Percentiles rank a stretch among this genome's conserved stretches.
These are phyloP conservation scores for Orobanche coerulescens DNA, from an alignment of 257 asterid species.

Conservation along the genomic window DNA sequence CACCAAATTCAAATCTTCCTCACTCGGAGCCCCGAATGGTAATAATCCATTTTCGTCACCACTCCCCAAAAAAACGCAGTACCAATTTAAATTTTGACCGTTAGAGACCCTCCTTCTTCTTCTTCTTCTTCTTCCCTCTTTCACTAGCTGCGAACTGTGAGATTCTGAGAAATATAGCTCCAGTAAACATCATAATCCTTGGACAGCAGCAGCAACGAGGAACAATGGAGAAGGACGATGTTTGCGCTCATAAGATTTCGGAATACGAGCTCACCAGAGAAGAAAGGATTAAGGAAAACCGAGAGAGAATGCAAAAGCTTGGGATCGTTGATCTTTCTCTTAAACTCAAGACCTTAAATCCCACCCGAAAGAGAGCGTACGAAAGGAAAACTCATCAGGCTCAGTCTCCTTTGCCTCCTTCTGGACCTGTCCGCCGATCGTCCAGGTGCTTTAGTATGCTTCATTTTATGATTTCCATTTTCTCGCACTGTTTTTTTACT, in stretches of 20 bases:
- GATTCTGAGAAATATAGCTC: conserved; percentile 13
- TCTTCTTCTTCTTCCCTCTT: neutral
- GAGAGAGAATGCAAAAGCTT: conserved; percentile 73
- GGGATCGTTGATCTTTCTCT: conserved; percentile 70
- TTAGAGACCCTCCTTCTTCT: conserved; percentile 19
- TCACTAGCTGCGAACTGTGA: conserved; percentile 18
- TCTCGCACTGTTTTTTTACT: neutral
- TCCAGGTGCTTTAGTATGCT: conserved; percentile 43
- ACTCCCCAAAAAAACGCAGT: conserved; percentile 8
- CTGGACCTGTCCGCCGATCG: conserved; percentile 76
- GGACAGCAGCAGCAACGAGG: conserved; percentile 6
- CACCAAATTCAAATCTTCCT: conserved; percentile 25
- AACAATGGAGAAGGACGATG: conserved; percentile 22
- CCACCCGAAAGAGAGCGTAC: conserved; percentile 25
- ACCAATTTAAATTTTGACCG: conserved; percentile 32
- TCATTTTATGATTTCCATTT: neutral
- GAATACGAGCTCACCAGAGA: conserved; percentile 71
- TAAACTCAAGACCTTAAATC: conserved; percentile 40
- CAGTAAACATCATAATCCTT: conserved; percentile 12
- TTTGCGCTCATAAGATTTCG: conserved; percentile 16
- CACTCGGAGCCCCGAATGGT: conserved; percentile 18
- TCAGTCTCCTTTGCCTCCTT: conserved; percentile 34
- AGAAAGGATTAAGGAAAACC: conserved; percentile 69
- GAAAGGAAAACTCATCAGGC: conserved; percentile 26
- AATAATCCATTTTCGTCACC: neutral